These are phyloP conservation scores for Mortierella sp. DNA, from an alignment of 371 early-diverging fungal species.

Conservation along the genomic window DNA sequence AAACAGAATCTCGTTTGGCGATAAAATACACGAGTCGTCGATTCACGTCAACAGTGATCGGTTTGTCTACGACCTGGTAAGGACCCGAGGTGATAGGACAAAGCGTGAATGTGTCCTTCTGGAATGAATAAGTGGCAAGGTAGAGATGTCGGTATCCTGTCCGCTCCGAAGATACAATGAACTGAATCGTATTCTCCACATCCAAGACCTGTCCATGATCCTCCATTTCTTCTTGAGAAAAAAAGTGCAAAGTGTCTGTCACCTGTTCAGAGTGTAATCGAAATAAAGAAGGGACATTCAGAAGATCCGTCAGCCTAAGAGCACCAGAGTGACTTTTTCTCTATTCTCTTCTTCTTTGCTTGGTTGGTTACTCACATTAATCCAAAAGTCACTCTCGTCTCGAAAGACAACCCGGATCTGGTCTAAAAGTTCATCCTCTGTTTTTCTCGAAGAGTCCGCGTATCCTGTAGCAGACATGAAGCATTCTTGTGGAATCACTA, in stretches of 20 bases:
- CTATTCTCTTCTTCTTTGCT: no score
- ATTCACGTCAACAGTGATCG: constrained; percentile 69
- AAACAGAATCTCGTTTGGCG: constrained; percentile 71
- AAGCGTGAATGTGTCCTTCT: constrained; percentile 17
- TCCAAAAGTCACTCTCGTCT: constrained; percentile 69
- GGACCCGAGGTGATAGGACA: constrained; percentile 56
- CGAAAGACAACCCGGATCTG: constrained; percentile 66
- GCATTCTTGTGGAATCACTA: constrained; percentile 58
- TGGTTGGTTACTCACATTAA: constrained; percentile 63
- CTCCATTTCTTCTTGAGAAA: constrained; percentile 20
- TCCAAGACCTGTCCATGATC: constrained; percentile 6
- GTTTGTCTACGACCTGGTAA: constrained; percentile 70
- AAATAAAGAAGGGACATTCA: not conserved
- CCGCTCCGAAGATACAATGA: constrained; percentile 75
- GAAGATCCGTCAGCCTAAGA: not conserved
- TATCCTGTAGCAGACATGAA: constrained; percentile 57
- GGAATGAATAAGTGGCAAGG: constrained; percentile 51
- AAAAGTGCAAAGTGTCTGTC: constrained; percentile 64
- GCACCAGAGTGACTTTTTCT: no score
- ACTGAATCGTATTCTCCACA: constrained; percentile 33
- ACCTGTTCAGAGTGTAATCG: constrained; percentile 29
- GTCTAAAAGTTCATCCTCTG: constrained; percentile 41
- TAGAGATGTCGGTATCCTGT: constrained; percentile 80
- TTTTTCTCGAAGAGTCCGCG: constrained; percentile 26
- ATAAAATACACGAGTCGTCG: constrained; percentile 74